Evolutionary conservation across 768 basidiomycete species (phyloP).

Genomic region (Guyanaporus albipodus): DNA sequence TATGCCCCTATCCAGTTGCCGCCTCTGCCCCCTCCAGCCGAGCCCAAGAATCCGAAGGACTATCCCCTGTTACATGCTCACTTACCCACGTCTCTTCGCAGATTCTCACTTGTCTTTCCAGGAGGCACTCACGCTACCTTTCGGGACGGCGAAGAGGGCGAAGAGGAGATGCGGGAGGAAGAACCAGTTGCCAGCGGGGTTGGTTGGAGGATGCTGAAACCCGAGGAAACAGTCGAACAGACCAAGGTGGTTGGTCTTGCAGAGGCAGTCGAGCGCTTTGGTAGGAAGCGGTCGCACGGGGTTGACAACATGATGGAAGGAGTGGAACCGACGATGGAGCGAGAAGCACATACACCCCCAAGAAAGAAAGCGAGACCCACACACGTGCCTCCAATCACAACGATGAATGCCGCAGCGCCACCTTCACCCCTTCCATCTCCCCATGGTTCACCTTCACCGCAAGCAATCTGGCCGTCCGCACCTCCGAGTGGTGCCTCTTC

Average conservation of each 20-base stretch:
- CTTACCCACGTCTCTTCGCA: conserved; percentile 67
- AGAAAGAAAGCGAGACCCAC: conserved; percentile 75
- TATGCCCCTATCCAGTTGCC: conserved; percentile 87
- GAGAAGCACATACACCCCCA: conserved; percentile 48
- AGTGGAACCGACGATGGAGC: conserved; percentile 53
- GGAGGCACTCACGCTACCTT: conserved; percentile 79
- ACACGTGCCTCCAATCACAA: conserved; percentile 55
- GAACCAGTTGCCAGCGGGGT: conserved; percentile 59
- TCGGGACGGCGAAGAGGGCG: conserved; percentile 61
- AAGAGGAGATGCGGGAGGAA: conserved; percentile 68
- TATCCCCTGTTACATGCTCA: conserved; percentile 76
- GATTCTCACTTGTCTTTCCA: conserved; percentile 77
- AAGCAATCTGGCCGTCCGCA: conserved; percentile 74
- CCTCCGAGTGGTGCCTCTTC: conserved; percentile 77
- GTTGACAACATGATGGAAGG: conserved; percentile 68
- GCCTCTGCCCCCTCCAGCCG: conserved; percentile 61
- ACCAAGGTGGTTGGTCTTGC: conserved; percentile 56
- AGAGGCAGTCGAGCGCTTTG: conserved; percentile 83
- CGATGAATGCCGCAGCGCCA: conserved; percentile 69
- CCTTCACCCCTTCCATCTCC: conserved; percentile 84
- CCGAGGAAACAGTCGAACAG: conserved; percentile 53
- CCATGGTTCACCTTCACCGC: conserved; percentile 76
- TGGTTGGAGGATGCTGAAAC: conserved; percentile 74
- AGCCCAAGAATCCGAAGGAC: conserved; percentile 73
- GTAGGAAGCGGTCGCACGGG: conserved; percentile 53